Evolutionary conservation across 1,284 basidiomycete genomes (phyloP).

Genomic region (Xerocomus minutiporus): DNA sequence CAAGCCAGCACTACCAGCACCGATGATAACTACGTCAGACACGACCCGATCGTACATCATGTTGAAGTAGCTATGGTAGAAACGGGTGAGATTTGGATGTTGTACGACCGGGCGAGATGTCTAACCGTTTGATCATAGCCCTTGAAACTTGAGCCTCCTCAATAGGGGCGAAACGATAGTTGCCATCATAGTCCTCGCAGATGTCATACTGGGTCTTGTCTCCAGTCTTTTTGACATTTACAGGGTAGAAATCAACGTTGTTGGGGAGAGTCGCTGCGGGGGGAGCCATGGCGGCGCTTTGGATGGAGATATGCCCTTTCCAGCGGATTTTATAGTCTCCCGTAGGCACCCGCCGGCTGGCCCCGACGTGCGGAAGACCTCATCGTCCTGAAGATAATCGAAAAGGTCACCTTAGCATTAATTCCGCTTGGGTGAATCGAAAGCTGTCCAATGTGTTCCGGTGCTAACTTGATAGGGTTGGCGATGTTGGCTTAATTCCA

Average conservation of each 20-base stretch:
- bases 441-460: no score
- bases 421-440: no score
- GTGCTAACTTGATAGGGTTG: no score
- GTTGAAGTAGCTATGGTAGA: conserved; percentile 54
- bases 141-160: conserved; percentile 73
- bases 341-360: not conserved
- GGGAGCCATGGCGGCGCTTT: conserved; percentile 20
- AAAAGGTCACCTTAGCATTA: no score
- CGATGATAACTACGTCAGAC: conserved; percentile 78
- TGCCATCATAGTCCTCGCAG: conserved; percentile 29
- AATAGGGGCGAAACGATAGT: conserved; percentile 69
- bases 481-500: not conserved
- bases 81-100: conserved; percentile 1
- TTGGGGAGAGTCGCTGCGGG: conserved; percentile 21
- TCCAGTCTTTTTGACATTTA: conserved; percentile 11
- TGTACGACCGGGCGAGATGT: not conserved
- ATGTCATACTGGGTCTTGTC: conserved; percentile 21
- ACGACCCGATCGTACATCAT: conserved; percentile 71
- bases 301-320: not conserved
- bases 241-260: conserved; percentile 6
- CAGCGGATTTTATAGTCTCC: conserved; percentile 2
- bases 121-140: conserved; percentile 73
- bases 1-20: conserved; percentile 76
- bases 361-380: not conserved
- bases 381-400: no score